Conservation (phyloP, 495 filamentous ascomycete genomes). For the Aspergillus asperescens region DNA sequence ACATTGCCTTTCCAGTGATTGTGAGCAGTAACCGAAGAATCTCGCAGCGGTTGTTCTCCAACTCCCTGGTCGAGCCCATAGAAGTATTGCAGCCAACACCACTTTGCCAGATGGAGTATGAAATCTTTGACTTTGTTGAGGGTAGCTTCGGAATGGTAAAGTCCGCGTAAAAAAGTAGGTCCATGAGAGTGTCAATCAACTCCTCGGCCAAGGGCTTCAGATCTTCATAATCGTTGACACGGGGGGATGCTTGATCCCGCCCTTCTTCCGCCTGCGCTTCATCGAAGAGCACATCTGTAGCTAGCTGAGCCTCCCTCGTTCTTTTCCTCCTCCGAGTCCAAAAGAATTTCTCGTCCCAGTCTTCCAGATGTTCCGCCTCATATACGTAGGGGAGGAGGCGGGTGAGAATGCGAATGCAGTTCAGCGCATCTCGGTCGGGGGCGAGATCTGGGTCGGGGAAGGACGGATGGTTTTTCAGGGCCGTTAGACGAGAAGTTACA, state of each 20-base stretch:
- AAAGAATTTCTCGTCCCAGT: constrained; percentile 91
- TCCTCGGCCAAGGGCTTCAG: constrained; percentile 88
- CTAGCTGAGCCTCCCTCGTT: constrained; percentile 43
- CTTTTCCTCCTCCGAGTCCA: constrained; percentile 72
- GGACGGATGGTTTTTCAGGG: constrained; percentile 79
- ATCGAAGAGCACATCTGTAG: constrained; percentile 81
- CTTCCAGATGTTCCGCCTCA: constrained; percentile 78
- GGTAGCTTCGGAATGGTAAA: constrained; percentile 71
- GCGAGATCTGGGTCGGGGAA: constrained; percentile 86
- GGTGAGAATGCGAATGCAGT: constrained; percentile 91
- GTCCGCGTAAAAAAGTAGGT: constrained; percentile 85
- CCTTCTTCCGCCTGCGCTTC: constrained; percentile 54
- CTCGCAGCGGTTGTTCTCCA: constrained; percentile 88
- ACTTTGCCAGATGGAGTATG: constrained; percentile 95
- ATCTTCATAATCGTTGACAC: constrained; percentile 65
- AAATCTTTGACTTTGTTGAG: constrained; percentile 72
- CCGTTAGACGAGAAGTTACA: constrained; percentile 71
- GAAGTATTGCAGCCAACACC: constrained; percentile 92
- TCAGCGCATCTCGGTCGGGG: constrained; percentile 84
- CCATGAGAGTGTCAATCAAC: constrained; percentile 83
- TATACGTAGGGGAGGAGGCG: constrained; percentile 87
- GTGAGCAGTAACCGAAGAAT: constrained; percentile 82
- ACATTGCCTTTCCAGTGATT: constrained; percentile 85
- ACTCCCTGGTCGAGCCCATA: constrained; percentile 80
- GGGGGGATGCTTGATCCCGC: constrained; percentile 36